A percentile compares a stretch with the other conserved stretches of the same genome.
These are phyloP conservation scores for Cutaneotrichosporon cavernicola DNA, from an alignment of 1,284 basidiomycete genomes.

Conservation along the genomic window DNA sequence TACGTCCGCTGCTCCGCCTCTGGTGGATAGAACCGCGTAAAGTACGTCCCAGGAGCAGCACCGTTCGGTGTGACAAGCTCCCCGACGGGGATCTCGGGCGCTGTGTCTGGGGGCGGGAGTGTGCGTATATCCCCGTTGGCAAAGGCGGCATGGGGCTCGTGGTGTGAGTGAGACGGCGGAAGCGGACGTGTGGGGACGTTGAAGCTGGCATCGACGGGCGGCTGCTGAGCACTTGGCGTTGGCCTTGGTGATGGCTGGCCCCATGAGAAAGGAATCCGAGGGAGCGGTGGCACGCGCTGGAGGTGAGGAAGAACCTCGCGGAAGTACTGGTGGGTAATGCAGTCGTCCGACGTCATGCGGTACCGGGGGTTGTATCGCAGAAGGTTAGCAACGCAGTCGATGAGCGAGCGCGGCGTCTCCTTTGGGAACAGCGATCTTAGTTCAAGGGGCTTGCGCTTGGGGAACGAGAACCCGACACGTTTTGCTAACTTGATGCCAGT, in stretches of 20 bases:
- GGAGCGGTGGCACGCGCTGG: conserved; percentile 59
- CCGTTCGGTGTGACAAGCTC: conserved; percentile 30
- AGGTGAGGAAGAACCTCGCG: conserved; percentile 60
- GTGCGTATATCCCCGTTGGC: conserved; percentile 48
- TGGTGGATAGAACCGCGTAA: conserved; percentile 7
- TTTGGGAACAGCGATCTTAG: conserved; percentile 76
- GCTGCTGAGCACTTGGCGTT: conserved; percentile 1
- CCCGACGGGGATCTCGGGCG: conserved; percentile 1
- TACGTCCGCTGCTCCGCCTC: conserved; percentile 19
- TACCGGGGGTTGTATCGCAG: conserved; percentile 87
- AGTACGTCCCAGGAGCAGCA: conserved; percentile 10
- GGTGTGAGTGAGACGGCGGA: conserved; percentile 64
- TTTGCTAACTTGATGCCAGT: conserved; percentile 82
- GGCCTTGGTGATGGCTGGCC: conserved; percentile 41
- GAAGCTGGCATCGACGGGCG: conserved; percentile 50
- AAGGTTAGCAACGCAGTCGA: conserved; percentile 89
- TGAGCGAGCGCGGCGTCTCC: conserved; percentile 71
- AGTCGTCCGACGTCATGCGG: conserved; percentile 80
- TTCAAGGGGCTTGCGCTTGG: conserved; percentile 75
- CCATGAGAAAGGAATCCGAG: conserved; percentile 55
- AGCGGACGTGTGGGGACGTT: conserved; percentile 60
- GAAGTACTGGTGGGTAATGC: conserved; percentile 85
- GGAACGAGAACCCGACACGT: conserved; percentile 83
- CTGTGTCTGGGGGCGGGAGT: conserved; percentile 41
- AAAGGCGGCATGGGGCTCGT: conserved; percentile 45